Evolutionary conservation across 345 rosid species (phyloP), one percentile per base, ranked within the genome.

Genomic region (Ceriops tagal): DNA sequence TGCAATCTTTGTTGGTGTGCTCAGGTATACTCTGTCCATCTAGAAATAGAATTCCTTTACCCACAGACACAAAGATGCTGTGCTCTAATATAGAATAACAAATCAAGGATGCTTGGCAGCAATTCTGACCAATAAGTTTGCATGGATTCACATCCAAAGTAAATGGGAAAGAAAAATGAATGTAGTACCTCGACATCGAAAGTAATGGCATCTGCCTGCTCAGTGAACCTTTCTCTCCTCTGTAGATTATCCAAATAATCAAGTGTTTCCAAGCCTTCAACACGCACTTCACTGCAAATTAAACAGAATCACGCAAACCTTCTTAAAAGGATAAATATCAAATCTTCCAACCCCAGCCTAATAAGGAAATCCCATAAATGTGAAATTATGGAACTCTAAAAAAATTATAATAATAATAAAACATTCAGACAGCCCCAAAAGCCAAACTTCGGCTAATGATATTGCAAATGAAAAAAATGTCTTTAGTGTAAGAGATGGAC

Each of bases 201-300:
- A 59, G 97, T 93, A 53, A 93, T 88, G 65, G 98, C 97, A 80
- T 93, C 97, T 53, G 95, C 97, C 81, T 93, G 98, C 85, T 93
- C 98, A 0, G 98, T 93, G 84, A 74, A 87, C 74, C 97, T 85
- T 77, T 91, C 86, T 81, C 72, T 84, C 49, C 58, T 34, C 83
- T 69, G 81, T 70, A 89, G 76, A 84, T 88, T 87, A 72, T 93
- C 98, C 37, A 93, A 83, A 78, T 85, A 93, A 83, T 93, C 96
- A 28, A 93, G 95, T 1, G 98, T 93, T 91, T 93, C 98, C 90
- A 93, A 78, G 61, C 98, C 98, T 79, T 93, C 98, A 28, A 93
- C 87, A 2, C 98, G 91, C 49, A 93, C 97, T 89, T 93, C 98
- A 74, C 98, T 93, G 92, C 78, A 78, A 83, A 77, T 81, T 55